These are phyloP conservation scores for Dactylellina sp. DNA, from an alignment of 2,329 filamentous ascomycete species.

Conservation along the genomic window DNA sequence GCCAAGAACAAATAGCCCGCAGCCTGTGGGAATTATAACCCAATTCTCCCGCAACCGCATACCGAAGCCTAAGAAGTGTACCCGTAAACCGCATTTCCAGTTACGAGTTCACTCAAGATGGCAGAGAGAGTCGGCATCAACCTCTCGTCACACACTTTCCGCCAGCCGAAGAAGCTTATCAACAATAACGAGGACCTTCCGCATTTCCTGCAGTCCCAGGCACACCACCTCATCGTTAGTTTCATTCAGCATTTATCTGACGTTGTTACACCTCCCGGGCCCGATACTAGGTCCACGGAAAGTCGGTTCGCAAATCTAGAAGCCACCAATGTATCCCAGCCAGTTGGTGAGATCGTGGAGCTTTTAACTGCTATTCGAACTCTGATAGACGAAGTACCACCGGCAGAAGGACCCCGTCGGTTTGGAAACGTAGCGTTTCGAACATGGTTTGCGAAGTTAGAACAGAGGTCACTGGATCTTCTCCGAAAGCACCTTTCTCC, in stretches of 20 bases:
- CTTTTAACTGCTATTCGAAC: slow-evolving; percentile 74
- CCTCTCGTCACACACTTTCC: slow-evolving; percentile 69
- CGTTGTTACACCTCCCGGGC: slow-evolving; percentile 77
- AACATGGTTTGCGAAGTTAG: slow-evolving; percentile 79
- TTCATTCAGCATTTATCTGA: slow-evolving; percentile 92
- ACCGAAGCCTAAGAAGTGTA: background rate
- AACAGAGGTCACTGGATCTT: slow-evolving; percentile 67
- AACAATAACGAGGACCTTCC: slow-evolving; percentile 84
- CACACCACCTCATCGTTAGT: slow-evolving; percentile 85
- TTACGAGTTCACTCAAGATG: slow-evolving; percentile 10
- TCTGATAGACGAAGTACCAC: slow-evolving; percentile 82
- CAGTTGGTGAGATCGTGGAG: slow-evolving; percentile 73
- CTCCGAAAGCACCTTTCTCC: slow-evolving; percentile 70
- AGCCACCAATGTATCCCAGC: slow-evolving; percentile 66
- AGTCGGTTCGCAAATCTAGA: slow-evolving; percentile 65
- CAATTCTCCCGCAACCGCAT: background rate
- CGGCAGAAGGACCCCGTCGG: slow-evolving; percentile 83
- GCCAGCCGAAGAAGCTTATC: slow-evolving; percentile 80
- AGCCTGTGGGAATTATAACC: background rate
- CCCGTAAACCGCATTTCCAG: background rate
- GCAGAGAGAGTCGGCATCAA: slow-evolving; percentile 38
- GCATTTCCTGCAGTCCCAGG: slow-evolving; percentile 81
- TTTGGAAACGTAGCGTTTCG: slow-evolving; percentile 95
- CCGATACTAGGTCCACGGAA: slow-evolving; percentile 66
- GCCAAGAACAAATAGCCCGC: background rate